Evolutionary conservation across 441 rosid genomes (phyloP).

Genomic region (Kokia cookei): DNA sequence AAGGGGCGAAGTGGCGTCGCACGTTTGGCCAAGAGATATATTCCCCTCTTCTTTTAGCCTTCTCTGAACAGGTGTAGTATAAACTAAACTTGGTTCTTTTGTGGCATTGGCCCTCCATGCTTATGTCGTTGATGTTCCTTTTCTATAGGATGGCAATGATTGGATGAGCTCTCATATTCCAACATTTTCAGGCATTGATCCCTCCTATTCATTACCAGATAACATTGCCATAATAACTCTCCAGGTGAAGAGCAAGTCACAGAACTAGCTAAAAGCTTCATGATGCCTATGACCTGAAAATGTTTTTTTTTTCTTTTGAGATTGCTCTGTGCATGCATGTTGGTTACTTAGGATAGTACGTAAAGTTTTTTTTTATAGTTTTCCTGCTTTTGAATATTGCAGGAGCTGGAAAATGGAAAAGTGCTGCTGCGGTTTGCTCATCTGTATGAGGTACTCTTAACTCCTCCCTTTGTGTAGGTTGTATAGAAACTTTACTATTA

Average conservation of each 20-base stretch:
- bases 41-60: constrained; percentile 67
- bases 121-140: constrained; percentile 12
- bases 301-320: not conserved
- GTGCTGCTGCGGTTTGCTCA: constrained; percentile 70
- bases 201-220: constrained; percentile 53
- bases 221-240: constrained; percentile 59
- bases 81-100: constrained; percentile 6
- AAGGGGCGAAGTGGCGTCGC: constrained; percentile 80
- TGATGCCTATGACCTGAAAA: not conserved
- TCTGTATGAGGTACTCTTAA: constrained; percentile 46
- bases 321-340: not conserved
- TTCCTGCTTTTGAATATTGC: constrained; percentile 6
- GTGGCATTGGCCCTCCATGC: constrained; percentile 2
- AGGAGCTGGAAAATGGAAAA: constrained; percentile 57
- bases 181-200: constrained; percentile 48
- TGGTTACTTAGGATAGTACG: not conserved
- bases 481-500: not conserved
- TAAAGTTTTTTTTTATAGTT: not conserved
- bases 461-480: not conserved
- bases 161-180: constrained; percentile 43
- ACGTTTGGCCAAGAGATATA: constrained; percentile 63
- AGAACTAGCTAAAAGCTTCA: not conserved
- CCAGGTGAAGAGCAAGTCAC: constrained; percentile 37
- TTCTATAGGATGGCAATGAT: constrained; percentile 45
- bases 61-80: constrained; percentile 55